Conservation (phyloP, 2,329 filamentous ascomycete species). For the Beauveria rudraprayagi region DNA sequence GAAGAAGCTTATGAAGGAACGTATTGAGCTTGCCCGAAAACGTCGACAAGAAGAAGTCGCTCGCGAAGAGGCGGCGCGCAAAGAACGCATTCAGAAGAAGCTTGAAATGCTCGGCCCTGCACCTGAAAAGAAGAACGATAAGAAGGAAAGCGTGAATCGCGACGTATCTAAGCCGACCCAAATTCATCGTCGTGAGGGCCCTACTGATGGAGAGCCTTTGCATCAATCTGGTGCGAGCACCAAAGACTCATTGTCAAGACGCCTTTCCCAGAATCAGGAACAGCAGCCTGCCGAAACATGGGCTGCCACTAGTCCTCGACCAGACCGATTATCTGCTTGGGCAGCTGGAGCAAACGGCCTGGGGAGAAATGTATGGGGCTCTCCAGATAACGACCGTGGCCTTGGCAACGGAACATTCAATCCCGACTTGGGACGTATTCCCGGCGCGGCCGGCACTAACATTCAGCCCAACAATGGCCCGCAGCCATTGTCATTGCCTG, state of each 20-base stretch:
- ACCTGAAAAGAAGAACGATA: conserved; percentile 50
- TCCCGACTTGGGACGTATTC: conserved; percentile 46
- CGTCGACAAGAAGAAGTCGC: conserved; percentile 60
- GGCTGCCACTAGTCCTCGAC: conserved; percentile 30
- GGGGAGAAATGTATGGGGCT: conserved; percentile 63
- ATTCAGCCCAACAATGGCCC: conserved; percentile 31
- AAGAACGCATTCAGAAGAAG: conserved; percentile 64
- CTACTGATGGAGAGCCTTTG: conserved; percentile 14
- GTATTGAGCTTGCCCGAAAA: conserved; percentile 60
- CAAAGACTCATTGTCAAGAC: conserved; percentile 17
- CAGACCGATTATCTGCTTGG: conserved; percentile 47
- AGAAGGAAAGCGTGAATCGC: conserved; percentile 40
- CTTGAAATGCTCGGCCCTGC: conserved; percentile 61
- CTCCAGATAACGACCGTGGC: conserved; percentile 60
- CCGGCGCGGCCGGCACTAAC: conserved; percentile 29
- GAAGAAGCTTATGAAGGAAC: conserved; percentile 66
- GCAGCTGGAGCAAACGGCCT: conserved; percentile 33
- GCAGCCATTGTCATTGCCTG: conserved; percentile 36
- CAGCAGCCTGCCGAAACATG: conserved; percentile 27
- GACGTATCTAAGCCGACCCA: conserved; percentile 30
- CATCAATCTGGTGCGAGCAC: conserved; percentile 16
- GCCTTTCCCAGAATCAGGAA: conserved; percentile 26
- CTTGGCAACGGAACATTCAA: conserved; percentile 74
- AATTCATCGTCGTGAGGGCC: conserved; percentile 26
- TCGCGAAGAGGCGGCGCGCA: conserved; percentile 62